Percentiles rank a stretch among this genome's conserved stretches.
Conservation (phyloP, 345 rosid species). For the Erucastrum elatum region DNA sequence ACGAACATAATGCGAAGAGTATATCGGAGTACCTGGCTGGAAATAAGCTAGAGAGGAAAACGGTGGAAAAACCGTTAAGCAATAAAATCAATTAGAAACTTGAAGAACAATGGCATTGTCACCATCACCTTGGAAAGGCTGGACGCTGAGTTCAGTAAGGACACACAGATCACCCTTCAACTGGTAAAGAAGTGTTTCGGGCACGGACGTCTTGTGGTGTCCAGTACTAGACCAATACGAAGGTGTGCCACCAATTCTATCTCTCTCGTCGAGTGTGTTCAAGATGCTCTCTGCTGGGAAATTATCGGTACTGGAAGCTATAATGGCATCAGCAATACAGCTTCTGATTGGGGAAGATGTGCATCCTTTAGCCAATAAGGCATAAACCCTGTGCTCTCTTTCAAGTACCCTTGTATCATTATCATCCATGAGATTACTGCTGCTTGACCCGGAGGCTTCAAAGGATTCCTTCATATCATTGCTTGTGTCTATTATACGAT, state of each 20-base stretch:
- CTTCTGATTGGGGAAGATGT: slow-evolving; percentile 41
- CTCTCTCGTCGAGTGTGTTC: slow-evolving; percentile 66
- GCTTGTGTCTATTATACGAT: slow-evolving; percentile 47
- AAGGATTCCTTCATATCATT: slow-evolving; percentile 12
- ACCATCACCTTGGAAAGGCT: slow-evolving; percentile 77
- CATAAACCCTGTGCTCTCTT: slow-evolving; percentile 73
- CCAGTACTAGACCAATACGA: slow-evolving; percentile 98
- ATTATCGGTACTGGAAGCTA: slow-evolving; percentile 96
- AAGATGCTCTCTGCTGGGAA: slow-evolving; percentile 76
- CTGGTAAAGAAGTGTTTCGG: slow-evolving; percentile 77
- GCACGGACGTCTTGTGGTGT: slow-evolving; percentile 60
- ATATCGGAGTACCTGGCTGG: slow-evolving; percentile 72
- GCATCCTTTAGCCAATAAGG: slow-evolving; percentile 59
- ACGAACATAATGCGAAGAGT: slow-evolving; percentile 74
- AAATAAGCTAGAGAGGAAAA: slow-evolving; percentile 64
- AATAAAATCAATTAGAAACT: neutral
- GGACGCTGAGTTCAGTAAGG: slow-evolving; percentile 66
- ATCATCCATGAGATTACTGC: slow-evolving; percentile 40
- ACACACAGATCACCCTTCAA: slow-evolving; percentile 67
- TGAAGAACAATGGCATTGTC: too few species aligned
- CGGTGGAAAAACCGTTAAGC: slow-evolving; percentile 14
- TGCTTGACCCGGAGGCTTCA: slow-evolving; percentile 56
- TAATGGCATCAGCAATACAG: slow-evolving; percentile 62
- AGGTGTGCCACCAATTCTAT: slow-evolving; percentile 48
- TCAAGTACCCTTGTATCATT: slow-evolving; percentile 41